Evolutionary conservation across 1,139 yeast genomes (phyloP).

Genomic region (Scheffersomyces titani): DNA sequence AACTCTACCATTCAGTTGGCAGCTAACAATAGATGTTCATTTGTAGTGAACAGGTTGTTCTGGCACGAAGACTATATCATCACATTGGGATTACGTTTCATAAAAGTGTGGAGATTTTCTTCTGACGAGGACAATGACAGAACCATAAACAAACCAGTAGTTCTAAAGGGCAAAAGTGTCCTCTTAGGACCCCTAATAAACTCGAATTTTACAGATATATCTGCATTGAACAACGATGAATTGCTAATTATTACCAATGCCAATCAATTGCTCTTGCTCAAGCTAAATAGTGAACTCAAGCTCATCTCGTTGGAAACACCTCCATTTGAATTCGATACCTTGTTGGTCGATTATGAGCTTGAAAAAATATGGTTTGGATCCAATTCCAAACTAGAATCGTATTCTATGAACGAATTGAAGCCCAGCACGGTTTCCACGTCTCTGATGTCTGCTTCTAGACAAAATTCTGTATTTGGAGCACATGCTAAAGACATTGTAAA

Average conservation of each 20-base stretch:
- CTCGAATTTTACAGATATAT: slow-evolving; percentile 45
- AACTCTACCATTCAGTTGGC: slow-evolving; percentile 21
- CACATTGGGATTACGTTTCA: slow-evolving; percentile 60
- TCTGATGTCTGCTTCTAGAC: not conserved
- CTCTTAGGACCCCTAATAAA: slow-evolving; percentile 51
- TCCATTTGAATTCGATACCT: slow-evolving; percentile 13
- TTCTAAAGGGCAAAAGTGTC: slow-evolving; percentile 59
- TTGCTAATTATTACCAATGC: slow-evolving; percentile 43
- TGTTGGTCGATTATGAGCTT: slow-evolving; percentile 23
- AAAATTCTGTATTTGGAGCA: slow-evolving; percentile 5
- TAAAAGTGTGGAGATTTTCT: slow-evolving; percentile 57
- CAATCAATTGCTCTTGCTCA: slow-evolving; percentile 40
- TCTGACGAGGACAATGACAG: slow-evolving; percentile 18
- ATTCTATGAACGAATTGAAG: slow-evolving; percentile 14
- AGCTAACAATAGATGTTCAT: slow-evolving; percentile 62
- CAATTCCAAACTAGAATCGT: slow-evolving; percentile 4
- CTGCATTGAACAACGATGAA: slow-evolving; percentile 37
- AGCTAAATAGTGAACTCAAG: slow-evolving; percentile 24
- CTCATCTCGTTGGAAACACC: slow-evolving; percentile 21
- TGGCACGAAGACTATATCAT: slow-evolving; percentile 57
- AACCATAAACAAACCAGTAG: slow-evolving; percentile 17
- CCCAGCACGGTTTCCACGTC: slow-evolving; percentile 10
- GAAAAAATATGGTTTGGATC: slow-evolving; percentile 24
- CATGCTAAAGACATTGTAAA: slow-evolving; percentile 3
- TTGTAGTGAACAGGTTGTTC: slow-evolving; percentile 51